A percentile compares a stretch with the other conserved stretches of the same genome.
Evolutionary conservation across 306 rosid species (phyloP).

Genomic region (Vigna mungo): DNA sequence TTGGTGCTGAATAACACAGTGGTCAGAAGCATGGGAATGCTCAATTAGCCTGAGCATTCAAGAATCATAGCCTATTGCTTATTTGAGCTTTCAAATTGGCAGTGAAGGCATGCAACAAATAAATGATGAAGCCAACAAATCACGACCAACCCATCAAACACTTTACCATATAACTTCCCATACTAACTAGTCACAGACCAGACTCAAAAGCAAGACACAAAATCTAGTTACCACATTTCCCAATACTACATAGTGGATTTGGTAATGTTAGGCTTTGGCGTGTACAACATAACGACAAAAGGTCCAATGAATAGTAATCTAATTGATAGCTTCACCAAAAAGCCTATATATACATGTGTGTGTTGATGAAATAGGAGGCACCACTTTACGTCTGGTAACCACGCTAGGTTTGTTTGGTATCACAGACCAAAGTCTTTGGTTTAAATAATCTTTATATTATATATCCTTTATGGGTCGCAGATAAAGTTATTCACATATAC

Average conservation of each 20-base stretch:
- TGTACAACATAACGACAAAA: conserved; percentile 14
- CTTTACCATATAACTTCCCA: conserved; percentile 3
- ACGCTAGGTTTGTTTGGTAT: not conserved
- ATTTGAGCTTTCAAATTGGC: conserved; percentile 29
- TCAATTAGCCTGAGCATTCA: conserved; percentile 32
- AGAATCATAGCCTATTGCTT: conserved; percentile 40
- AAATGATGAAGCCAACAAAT: conserved; percentile 46
- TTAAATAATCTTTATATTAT: not conserved
- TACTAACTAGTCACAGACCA: not conserved
- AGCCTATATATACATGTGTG: not conserved
- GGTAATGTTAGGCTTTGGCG: conserved; percentile 35
- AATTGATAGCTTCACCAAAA: conserved; percentile 8
- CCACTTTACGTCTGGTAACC: not conserved
- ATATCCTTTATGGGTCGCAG: not conserved
- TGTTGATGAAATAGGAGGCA: not conserved
- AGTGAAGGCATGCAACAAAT: conserved; percentile 44
- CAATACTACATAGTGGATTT: conserved; percentile 2
- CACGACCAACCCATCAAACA: conserved; percentile 31
- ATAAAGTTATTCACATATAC: not conserved
- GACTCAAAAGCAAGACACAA: conserved; percentile 8
- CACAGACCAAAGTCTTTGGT: not conserved
- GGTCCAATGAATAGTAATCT: conserved; percentile 12
- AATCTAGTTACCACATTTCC: not conserved
- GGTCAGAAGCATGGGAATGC: conserved; percentile 41
- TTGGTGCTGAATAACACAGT: conserved; percentile 19